A percentile compares a stretch with the other conserved stretches of the same genome.
Conservation (phyloP, 2,329 filamentous ascomycete species). For the Colletotrichum cereale region DNA sequence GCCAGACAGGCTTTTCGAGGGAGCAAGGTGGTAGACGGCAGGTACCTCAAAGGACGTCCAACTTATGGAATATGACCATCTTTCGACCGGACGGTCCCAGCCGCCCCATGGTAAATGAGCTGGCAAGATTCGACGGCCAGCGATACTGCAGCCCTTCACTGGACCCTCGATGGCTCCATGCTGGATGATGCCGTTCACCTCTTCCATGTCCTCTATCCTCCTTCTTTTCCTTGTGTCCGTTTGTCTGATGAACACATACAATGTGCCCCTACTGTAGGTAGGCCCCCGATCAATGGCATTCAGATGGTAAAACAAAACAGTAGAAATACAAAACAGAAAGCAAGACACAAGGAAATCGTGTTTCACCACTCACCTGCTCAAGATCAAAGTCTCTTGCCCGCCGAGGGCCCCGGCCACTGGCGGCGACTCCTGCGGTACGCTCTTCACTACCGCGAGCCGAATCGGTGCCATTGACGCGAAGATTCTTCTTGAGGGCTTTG, state of each 20-base stretch:
- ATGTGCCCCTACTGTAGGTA: conserved; percentile 4
- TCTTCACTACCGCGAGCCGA: conserved; percentile 84
- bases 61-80: background rate
- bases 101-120: background rate
- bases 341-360: conserved; percentile 41
- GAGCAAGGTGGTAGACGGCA: conserved; percentile 4
- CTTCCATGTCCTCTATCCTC: background rate
- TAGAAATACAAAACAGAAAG: conserved; percentile 37
- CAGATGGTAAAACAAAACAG: background rate
- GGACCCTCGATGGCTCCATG: conserved; percentile 1
- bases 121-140: background rate
- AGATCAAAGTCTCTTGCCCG: conserved; percentile 84
- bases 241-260: conserved; percentile 16
- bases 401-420: conserved; percentile 76
- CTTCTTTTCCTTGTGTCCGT: background rate
- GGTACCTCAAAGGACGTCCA: conserved; percentile 4
- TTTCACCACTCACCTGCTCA: conserved; percentile 75
- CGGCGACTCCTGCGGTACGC: conserved; percentile 71
- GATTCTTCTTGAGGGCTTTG: conserved; percentile 67
- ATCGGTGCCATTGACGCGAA: conserved; percentile 64
- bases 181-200: conserved; percentile 25
- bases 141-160: background rate
- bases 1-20: background rate
- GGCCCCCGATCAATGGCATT: background rate
- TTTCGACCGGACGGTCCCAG: background rate